Conservation (phyloP, 108 stramenopile genomes). For the Skeletonema potamos region DNA sequence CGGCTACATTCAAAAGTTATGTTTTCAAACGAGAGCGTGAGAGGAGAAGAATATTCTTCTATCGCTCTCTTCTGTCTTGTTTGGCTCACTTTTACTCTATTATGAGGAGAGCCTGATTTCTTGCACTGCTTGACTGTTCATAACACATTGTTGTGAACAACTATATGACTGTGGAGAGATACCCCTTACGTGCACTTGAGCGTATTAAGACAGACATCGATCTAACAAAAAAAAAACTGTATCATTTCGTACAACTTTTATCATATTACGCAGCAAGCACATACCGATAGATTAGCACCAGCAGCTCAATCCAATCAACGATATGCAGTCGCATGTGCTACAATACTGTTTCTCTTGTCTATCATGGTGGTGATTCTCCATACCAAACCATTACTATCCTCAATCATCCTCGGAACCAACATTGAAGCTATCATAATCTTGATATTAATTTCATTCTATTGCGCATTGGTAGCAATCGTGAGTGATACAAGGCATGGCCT, state of each 20-base stretch:
- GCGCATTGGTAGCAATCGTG: constrained; percentile 70
- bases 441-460: constrained; percentile 65
- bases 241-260: background rate
- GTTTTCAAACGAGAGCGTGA: background rate
- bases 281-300: constrained; percentile 26
- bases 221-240: background rate
- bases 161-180: background rate
- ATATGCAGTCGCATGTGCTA: constrained; percentile 72
- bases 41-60: background rate
- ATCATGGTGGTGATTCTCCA: constrained; percentile 58
- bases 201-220: constrained; percentile 9
- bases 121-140: background rate
- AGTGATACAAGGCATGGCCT: constrained; percentile 58
- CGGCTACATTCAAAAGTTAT: constrained; percentile 31
- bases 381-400: constrained; percentile 47
- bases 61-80: constrained; percentile 9
- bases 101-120: background rate
- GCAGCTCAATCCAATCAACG: constrained; percentile 43
- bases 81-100: background rate
- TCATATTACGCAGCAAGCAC: constrained; percentile 1
- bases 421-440: constrained; percentile 63
- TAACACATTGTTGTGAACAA: background rate
- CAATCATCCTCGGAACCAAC: constrained; percentile 65
- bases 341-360: constrained; percentile 61
- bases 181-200: background rate